A percentile compares a stretch with the other conserved stretches of the same genome.
Evolutionary conservation across 2,329 filamentous ascomycete genomes (phyloP).

Genomic region (Alternaria arbusti): DNA sequence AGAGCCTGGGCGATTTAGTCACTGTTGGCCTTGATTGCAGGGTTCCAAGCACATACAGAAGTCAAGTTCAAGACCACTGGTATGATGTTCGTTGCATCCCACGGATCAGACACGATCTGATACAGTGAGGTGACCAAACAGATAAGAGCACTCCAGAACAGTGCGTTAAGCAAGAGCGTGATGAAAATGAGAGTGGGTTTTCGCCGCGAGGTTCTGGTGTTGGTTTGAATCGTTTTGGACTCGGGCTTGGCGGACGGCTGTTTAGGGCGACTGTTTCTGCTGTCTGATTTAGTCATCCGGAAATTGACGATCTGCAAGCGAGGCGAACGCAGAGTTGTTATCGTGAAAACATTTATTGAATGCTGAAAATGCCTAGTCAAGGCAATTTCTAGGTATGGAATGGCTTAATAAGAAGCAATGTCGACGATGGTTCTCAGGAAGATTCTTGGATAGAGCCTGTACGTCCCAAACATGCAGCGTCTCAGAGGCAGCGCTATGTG

Average conservation of each 20-base stretch:
- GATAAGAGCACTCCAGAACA: slow-evolving; percentile 44
- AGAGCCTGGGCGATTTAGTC: slow-evolving; percentile 32
- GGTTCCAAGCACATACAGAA: slow-evolving; percentile 33
- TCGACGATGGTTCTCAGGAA: slow-evolving; percentile 22
- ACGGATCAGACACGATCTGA: slow-evolving; percentile 34
- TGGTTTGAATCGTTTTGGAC: slow-evolving; percentile 12
- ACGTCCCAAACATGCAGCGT: slow-evolving; percentile 33
- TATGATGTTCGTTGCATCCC: slow-evolving; percentile 37
- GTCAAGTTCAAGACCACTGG: slow-evolving; percentile 40
- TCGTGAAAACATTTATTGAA: slow-evolving; percentile 21
- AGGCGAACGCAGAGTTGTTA: slow-evolving; percentile 19
- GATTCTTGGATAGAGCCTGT: slow-evolving; percentile 37
- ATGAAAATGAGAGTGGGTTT: slow-evolving; percentile 43
- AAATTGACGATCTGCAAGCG: slow-evolving; percentile 4
- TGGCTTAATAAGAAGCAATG: slow-evolving; percentile 10
- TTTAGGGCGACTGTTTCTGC: slow-evolving; percentile 27
- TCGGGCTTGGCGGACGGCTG: slow-evolving; percentile 22
- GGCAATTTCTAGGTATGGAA: slow-evolving; percentile 8
- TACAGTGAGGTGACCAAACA: slow-evolving; percentile 38
- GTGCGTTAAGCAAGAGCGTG: slow-evolving; percentile 40
- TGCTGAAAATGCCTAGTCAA: slow-evolving; percentile 12
- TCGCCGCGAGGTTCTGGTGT: slow-evolving; percentile 31
- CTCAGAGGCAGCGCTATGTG: slow-evolving; percentile 31
- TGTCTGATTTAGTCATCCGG: slow-evolving; percentile 12
- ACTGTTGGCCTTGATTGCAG: background rate